phyloP scores from a whole-genome alignment of 805 yeast species.

The Saccharomycopsis synnaedendra region DNA sequence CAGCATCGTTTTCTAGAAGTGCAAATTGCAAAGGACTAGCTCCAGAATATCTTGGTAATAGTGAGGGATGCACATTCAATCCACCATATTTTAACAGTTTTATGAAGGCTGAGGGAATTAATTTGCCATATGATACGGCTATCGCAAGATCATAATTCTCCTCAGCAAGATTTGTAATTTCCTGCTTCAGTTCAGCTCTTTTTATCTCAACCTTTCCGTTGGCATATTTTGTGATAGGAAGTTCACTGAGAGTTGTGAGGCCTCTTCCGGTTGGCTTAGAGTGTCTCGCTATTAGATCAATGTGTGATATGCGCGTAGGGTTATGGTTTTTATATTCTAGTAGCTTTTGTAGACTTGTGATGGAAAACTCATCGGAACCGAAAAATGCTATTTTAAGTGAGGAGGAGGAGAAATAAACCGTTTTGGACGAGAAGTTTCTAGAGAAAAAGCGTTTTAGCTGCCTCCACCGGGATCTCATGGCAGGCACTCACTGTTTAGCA shows the following conservation, averaged over 20 bases:
- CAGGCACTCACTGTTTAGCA: no score
- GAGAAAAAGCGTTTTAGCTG: background rate
- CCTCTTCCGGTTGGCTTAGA: slow-evolving; percentile 59
- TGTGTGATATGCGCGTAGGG: slow-evolving; percentile 18
- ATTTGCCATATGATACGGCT: slow-evolving; percentile 86
- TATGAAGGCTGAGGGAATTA: slow-evolving; percentile 61
- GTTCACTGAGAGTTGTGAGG: slow-evolving; percentile 31
- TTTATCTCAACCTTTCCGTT: slow-evolving; percentile 21
- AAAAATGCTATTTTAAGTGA: slow-evolving; percentile 45
- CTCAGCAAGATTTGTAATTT: slow-evolving; percentile 23
- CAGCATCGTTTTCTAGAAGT: slow-evolving; percentile 44
- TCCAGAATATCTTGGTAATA: slow-evolving; percentile 75
- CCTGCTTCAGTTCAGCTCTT: slow-evolving; percentile 40
- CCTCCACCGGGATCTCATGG: no score
- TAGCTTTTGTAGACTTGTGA: slow-evolving; percentile 35
- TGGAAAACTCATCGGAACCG: slow-evolving; percentile 69
- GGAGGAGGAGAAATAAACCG: background rate
- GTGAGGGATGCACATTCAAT: slow-evolving; percentile 85
- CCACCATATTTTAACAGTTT: slow-evolving; percentile 46
- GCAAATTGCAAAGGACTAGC: slow-evolving; percentile 85
- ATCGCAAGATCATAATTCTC: slow-evolving; percentile 48
- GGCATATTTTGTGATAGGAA: slow-evolving; percentile 41
- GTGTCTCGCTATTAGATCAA: slow-evolving; percentile 54
- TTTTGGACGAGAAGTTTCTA: background rate
- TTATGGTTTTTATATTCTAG: slow-evolving; percentile 18